These are phyloP conservation scores for Polytrichum commune DNA, from an alignment of 225 moss, liverwort and hornwort species.

Conservation along the genomic window DNA sequence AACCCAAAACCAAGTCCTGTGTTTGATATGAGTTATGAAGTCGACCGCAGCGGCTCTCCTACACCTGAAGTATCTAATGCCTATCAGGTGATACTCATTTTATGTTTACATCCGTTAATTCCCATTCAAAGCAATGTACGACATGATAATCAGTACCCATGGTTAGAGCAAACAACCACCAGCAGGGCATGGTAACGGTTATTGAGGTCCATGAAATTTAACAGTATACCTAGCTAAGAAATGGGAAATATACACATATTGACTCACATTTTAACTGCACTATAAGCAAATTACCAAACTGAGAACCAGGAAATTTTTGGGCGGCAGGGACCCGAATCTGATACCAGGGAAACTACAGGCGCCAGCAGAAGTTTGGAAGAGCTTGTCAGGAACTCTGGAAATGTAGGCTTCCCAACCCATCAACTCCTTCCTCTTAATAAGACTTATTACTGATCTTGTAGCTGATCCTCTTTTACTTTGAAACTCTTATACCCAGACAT, in stretches of 20 bases:
- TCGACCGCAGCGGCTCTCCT: slow-evolving; percentile 20
- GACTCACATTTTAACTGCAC: neutral
- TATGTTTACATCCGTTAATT: neutral
- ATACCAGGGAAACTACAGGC: slow-evolving; percentile 11
- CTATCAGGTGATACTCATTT: slow-evolving; percentile 13
- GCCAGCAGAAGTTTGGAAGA: slow-evolving; percentile 23
- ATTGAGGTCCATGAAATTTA: too few relatives aligned
- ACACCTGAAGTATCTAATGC: slow-evolving; percentile 23
- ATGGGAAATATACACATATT: too few relatives aligned
- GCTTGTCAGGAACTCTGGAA: slow-evolving; percentile 15
- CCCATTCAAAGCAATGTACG: too few relatives aligned
- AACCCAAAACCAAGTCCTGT: slow-evolving; percentile 18
- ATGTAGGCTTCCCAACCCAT: slow-evolving; percentile 9
- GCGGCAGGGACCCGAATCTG: slow-evolving; percentile 26
- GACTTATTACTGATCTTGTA: too few relatives aligned
- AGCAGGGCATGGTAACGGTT: too few relatives aligned
- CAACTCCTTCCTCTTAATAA: neutral
- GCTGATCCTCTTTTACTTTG: too few relatives aligned
- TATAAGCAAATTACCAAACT: neutral
- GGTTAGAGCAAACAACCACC: too few relatives aligned
- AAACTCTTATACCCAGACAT: too few relatives aligned
- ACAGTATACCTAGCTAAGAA: too few relatives aligned
- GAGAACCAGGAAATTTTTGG: neutral
- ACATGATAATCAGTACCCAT: too few relatives aligned
- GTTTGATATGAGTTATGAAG: slow-evolving; percentile 18